Base-by-base conservation (phyloP, 2,329 filamentous ascomycete genomes). In the Mariannaea sp. region DNA sequence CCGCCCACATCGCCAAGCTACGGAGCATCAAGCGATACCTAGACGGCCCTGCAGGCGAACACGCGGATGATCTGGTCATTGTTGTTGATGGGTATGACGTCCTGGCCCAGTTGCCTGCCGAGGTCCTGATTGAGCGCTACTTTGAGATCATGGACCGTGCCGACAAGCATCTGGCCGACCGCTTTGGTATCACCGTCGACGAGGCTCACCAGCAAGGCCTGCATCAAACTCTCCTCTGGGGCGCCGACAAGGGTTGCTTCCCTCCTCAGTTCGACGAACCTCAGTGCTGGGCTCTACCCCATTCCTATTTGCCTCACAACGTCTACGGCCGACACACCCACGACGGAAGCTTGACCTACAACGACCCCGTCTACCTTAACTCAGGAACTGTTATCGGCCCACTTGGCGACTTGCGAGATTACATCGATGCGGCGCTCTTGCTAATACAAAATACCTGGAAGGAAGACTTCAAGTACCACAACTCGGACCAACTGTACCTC, bases 61-160 rank as follows among this genome's bases (percentile, higher is more conserved):
- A 53, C 1, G 42, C 51, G 4, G 53, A 66, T 12, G 62, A 66
- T 19, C 45, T 66, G 3, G 58, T 66, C 4, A 43, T 66, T 7
- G 45, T 65, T 16, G 55, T 61, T 16, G 62, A 65, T 33, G 60
- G 63, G 16, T 60, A 57, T 43, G 63, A 66, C 33, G 62, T 66
- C 9, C 29, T 65, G 13, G 60, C 62, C 2, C 61, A 66, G 17
- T 19, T 65, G 1, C 63, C 64, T 2, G 63, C 57, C 19, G 57
- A 62, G 9, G 44, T 39, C 27, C 55, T 61, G 56, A 60, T 66
- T 4, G 56, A 62, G 43, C 57, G 60, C 16, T 66, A 65, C 27
- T 66, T 66, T 13, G 35, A 55, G 0, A 19, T 61, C 1, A 55
- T 50, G 17, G 33, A 47, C 0, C 33, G 45, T 5, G 53, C 56